A percentile compares a stretch with the other conserved stretches of the same genome.
phyloP scores from a whole-genome alignment of 495 filamentous ascomycete species.

The Sporormia fimetaria region DNA sequence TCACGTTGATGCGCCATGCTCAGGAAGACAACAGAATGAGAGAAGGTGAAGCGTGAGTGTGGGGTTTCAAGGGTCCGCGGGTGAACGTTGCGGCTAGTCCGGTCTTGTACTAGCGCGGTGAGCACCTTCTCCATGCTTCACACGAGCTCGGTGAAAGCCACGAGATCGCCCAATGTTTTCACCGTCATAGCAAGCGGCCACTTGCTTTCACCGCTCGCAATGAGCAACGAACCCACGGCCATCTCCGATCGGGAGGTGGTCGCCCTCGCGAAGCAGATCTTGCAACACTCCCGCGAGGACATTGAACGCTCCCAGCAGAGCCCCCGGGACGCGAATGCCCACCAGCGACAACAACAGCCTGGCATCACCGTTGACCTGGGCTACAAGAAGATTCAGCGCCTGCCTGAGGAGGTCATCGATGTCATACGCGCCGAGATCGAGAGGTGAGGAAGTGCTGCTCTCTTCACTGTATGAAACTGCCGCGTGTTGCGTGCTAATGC shows the following conservation, averaged over 20 bases:
- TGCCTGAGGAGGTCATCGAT: slow-evolving; percentile 84
- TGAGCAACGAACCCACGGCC: slow-evolving; percentile 26
- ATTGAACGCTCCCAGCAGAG: slow-evolving; percentile 18
- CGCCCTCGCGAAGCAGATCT: slow-evolving; percentile 21
- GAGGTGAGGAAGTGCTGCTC: slow-evolving; percentile 45
- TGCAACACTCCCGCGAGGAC: slow-evolving; percentile 24
- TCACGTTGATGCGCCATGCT: too few species aligned
- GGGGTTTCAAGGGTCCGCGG: too few species aligned
- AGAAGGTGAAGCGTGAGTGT: too few species aligned
- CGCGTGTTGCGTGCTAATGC: slow-evolving; percentile 14
- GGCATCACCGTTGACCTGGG: slow-evolving; percentile 85
- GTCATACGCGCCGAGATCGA: slow-evolving; percentile 89
- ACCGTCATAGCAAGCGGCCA: too few species aligned
- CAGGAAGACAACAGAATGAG: too few species aligned
- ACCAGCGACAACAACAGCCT: slow-evolving; percentile 36
- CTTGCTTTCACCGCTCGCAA: slow-evolving; percentile 13
- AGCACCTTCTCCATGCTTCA: too few species aligned
- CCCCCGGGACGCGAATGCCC: slow-evolving; percentile 11
- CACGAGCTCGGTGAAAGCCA: too few species aligned
- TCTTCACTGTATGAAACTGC: background rate
- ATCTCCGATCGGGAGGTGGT: slow-evolving; percentile 26
- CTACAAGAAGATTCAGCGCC: slow-evolving; percentile 62
- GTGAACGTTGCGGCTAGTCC: too few species aligned
- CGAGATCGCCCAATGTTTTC: too few species aligned
- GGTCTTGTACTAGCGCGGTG: too few species aligned